Conservation (phyloP, 768 basidiomycete genomes). For the Hypsizygus marmoreus region DNA sequence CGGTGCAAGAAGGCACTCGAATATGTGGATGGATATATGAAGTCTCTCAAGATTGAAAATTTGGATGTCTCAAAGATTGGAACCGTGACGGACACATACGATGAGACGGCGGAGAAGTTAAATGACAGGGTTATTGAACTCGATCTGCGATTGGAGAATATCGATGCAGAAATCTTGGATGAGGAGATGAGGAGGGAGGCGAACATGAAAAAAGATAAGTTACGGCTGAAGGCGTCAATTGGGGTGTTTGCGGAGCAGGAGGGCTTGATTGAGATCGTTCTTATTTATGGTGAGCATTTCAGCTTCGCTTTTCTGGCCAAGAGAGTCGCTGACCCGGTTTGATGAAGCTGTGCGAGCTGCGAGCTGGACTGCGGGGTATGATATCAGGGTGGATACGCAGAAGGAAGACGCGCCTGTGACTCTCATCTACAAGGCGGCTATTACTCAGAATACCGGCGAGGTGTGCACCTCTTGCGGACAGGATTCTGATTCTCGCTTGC, state of each 20-base stretch:
- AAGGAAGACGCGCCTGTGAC: constrained; percentile 34
- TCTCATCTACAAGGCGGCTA: constrained; percentile 40
- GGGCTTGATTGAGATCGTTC: constrained; percentile 37
- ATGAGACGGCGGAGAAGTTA: constrained; percentile 32
- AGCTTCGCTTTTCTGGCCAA: background rate
- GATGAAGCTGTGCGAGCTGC: constrained; percentile 34
- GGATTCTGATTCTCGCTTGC: too few species aligned
- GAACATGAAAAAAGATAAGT: constrained; percentile 20
- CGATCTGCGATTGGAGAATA: constrained; percentile 22
- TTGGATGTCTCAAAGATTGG: constrained; percentile 29
- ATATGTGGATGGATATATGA: constrained; percentile 36
- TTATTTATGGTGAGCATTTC: constrained; percentile 39
- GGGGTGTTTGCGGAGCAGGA: constrained; percentile 37
- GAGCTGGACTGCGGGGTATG: constrained; percentile 39
- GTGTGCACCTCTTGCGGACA: too few species aligned
- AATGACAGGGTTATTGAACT: constrained; percentile 33
- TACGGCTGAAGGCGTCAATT: constrained; percentile 32
- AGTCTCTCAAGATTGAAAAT: constrained; percentile 34
- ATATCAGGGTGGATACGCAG: constrained; percentile 42
- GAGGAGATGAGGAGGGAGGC: constrained; percentile 23
- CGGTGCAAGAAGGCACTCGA: constrained; percentile 28
- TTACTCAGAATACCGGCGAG: constrained; percentile 38
- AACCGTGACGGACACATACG: constrained; percentile 31
- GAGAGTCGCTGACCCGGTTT: background rate
- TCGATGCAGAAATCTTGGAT: constrained; percentile 23